phyloP scores from a whole-genome alignment of 495 filamentous ascomycete species.

The Xylaria intraflava region DNA sequence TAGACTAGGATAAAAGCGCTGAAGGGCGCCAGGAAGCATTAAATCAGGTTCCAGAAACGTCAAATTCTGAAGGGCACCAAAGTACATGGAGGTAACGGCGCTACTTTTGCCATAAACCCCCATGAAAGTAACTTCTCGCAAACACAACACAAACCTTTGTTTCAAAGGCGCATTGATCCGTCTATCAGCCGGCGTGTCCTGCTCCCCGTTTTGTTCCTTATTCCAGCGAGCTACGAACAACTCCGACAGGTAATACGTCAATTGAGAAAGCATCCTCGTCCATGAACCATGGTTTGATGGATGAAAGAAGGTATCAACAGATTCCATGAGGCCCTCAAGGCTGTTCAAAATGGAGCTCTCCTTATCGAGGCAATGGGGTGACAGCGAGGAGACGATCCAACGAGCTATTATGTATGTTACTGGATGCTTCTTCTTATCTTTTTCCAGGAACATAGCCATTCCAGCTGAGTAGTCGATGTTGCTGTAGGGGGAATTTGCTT shows the following conservation, averaged over 20 bases:
- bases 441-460: conserved; percentile 74
- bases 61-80: conserved; percentile 81
- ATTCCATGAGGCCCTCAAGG: conserved; percentile 90
- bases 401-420: conserved; percentile 87
- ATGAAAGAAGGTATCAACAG: conserved; percentile 97
- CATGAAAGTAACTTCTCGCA: conserved; percentile 95
- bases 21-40: conserved; percentile 87
- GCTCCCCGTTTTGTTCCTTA: conserved; percentile 83
- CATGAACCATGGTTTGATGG: conserved; percentile 91
- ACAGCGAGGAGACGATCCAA: conserved; percentile 91
- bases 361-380: conserved; percentile 72
- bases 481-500: conserved; percentile 89
- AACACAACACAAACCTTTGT: conserved; percentile 79
- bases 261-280: conserved; percentile 83
- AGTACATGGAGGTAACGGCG: conserved; percentile 81
- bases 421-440: conserved; percentile 88
- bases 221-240: conserved; percentile 99
- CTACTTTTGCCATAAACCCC: conserved; percentile 94
- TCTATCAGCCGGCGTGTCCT: conserved; percentile 74
- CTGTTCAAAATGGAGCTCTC: conserved; percentile 73
- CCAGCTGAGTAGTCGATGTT: conserved; percentile 78
- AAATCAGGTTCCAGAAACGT: conserved; percentile 87
- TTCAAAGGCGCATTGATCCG: conserved; percentile 74
- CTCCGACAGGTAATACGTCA: conserved; percentile 89
- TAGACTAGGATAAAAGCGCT: conserved; percentile 93